Base-by-base conservation (phyloP, 2,329 filamentous ascomycete species). In the Pseudocercospora vitis region DNA sequence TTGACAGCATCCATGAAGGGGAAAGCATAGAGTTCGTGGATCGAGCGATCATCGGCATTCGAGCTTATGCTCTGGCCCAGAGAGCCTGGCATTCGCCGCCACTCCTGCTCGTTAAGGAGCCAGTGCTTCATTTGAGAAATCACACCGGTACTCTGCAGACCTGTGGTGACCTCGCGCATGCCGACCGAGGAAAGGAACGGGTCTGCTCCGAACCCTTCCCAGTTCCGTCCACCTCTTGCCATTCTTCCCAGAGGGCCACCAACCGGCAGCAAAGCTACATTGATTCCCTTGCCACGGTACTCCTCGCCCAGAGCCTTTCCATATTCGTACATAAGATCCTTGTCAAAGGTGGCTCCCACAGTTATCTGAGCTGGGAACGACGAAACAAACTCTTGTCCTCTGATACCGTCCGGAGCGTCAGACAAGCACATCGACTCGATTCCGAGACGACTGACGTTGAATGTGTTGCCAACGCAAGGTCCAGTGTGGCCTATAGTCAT, bases 321-420 rank as follows among this genome's bases (percentile, higher is more conserved):
- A 8, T 79, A 71, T n/a, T 73, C 68, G 48, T 81, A 77, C 0
- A 81, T 77, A 39, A 84, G 65, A 9, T 76, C 74, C 48, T 70
- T 73, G 55, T 84, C 80, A 80, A 82, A 85, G 0, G 71, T 66
- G 5, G 72, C 70, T 3, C 71, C 74, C 1, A 71, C 65, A 3
- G 61, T 90, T 61, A 92, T 88, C n/a, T 88, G 88, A 7, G 87
- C 80, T 0, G 89, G 88, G 62, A 92, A 94, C 0, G 83, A 87
- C 0, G 87, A 91, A 48, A 85, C 83, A 56, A 88, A 83, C 59
- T 91, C 87, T 1, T 86, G 83, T n/a, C 82, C 81, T 23, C 87
- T 81, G 11, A 94, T 76, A 1, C 89, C 88, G 31, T 60, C 56
- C n/a, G 57, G 58, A n/a, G 58, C 53, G 49, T 67, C 64, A 4